Conservation (phyloP, 2,329 filamentous ascomycete species). For the Neofusicoccum sp. region DNA sequence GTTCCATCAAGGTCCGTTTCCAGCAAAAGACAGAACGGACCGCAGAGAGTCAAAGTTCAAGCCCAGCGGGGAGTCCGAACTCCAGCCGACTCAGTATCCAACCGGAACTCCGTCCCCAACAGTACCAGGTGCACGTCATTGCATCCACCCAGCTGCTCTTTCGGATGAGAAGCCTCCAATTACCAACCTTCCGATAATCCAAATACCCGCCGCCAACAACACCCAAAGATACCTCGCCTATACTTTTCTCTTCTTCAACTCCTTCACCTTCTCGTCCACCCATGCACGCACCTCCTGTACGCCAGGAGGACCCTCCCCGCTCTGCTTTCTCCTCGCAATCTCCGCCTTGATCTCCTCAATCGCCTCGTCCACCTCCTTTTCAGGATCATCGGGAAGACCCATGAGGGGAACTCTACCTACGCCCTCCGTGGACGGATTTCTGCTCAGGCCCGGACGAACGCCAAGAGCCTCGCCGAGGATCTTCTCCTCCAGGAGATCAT, state of each 20-base stretch:
- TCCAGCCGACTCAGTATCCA: neutral
- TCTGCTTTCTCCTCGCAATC: slow-evolving; percentile 59
- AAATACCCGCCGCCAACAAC: neutral
- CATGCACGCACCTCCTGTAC: slow-evolving; percentile 36
- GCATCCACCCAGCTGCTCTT: too few species aligned
- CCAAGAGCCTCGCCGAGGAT: slow-evolving; percentile 15
- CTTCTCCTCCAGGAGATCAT: slow-evolving; percentile 17
- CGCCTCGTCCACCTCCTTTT: slow-evolving; percentile 73
- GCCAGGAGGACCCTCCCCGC: slow-evolving; percentile 37
- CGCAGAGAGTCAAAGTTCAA: slow-evolving; percentile 1
- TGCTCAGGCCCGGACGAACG: slow-evolving; percentile 4
- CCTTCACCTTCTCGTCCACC: slow-evolving; percentile 34
- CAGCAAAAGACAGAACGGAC: neutral
- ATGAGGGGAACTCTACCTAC: slow-evolving; percentile 24
- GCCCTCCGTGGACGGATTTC: slow-evolving; percentile 7
- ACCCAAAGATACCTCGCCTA: neutral
- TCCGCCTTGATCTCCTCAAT: slow-evolving; percentile 72
- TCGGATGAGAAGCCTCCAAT: too few species aligned
- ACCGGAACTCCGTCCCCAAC: too few species aligned
- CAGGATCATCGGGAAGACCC: slow-evolving; percentile 68
- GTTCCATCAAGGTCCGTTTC: neutral
- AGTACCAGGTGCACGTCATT: too few species aligned
- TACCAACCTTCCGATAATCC: too few species aligned
- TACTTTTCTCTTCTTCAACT: slow-evolving; percentile 11
- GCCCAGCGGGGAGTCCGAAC: neutral